Evolutionary conservation across 2,329 filamentous ascomycete species (phyloP), one percentile per base, ranked within the genome.

Genomic region (Hypomyces perniciosus): DNA sequence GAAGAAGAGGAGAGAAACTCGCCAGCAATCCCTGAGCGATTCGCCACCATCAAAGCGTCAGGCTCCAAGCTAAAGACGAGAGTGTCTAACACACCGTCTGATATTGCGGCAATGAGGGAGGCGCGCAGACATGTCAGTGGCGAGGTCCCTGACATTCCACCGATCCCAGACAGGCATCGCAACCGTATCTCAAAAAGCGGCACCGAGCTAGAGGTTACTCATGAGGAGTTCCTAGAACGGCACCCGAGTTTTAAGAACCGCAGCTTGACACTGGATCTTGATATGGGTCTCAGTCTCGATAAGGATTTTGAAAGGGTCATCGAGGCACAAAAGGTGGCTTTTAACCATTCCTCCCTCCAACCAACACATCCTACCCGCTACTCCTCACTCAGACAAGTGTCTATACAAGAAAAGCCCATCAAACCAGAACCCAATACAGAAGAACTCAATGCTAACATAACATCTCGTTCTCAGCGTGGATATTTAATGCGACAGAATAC

Each of bases 401-500:
- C 74, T 68, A 41, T 29, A 33, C 58, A 61, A 41, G 42, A 20
- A 20, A 20, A 53, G 44, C 26, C 33, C 43, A 50, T 20, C 8
- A 54, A 56, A 35, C 45, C 31, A 48, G 20, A 56, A 35, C 45
- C 31, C 48, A n/a, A 50, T 6, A 46, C 30, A 31, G 50, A 57
- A 54, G 54, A 54, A 52, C 44, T 60, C 56, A 70, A 77, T 82
- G 78, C 85, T 89, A 84, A 90, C 78, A 65, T 74, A 62, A 77
- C 68, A 64, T 62, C 72, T 61, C 75, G 70, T 59, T 78, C 77
- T 83, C 87, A 96, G 91, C 91, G 95, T 75, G 93, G 93, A 51
- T 99, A 99, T 65, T 78, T 97, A 42, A 99, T 97, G 92, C 85
- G 93, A 62, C 92, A 99, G 62, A 99, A 97, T 71, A 97, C 92